Evolutionary conservation across 495 filamentous ascomycete genomes (phyloP), one percentile per base, ranked within the genome.

Genomic region (Penicillium diatomitis): DNA sequence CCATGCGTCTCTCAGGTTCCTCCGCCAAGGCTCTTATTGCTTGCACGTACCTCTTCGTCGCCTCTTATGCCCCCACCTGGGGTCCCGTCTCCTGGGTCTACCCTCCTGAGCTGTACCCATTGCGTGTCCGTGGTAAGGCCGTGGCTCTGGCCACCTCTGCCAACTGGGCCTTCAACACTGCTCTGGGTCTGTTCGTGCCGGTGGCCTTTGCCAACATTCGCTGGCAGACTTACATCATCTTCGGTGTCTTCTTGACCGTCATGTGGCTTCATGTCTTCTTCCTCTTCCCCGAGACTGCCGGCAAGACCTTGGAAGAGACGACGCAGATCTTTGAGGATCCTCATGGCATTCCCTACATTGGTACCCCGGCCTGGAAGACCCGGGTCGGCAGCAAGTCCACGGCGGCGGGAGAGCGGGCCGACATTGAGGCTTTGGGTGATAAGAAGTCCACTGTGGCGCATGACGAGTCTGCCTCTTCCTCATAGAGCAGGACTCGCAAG

Each of bases 131-230:
- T 37, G 80, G 78, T 2, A 82, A 84, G 55, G 83, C 60, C 38
- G 81, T 88, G 5, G 80, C 84, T 5, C 66, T 89, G 12, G 68
- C 78, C 12, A 87, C 85, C 0, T 79, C 84, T 4, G 72, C 73
- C 5, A 88, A 87, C 69, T 90, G 86, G 86, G 73, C 77, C 5
- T 88, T 85, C 69, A 88, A 89, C 74, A 86, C 82, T 56, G 85
- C 85, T 0, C 77, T 90, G 20, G 80, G 82, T 11, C 84, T 84
- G 60, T 89, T 90, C 53, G 79, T 83, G 3, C 85, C 86, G 2
- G 73, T 80, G 0, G 78, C 83, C 0, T 88, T 90, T 49, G 76
- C 64, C 41, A 84, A 73, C 43, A 88, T 90, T 52, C 70, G 72
- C 47, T 90, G 85, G 84, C 71, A 78, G 63, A 79, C 77, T 0